Percentiles rank a stretch among this genome's conserved stretches.
Evolutionary conservation across 2,329 filamentous ascomycete genomes (phyloP).

Genomic region (Aspergillus quadrilineatus): DNA sequence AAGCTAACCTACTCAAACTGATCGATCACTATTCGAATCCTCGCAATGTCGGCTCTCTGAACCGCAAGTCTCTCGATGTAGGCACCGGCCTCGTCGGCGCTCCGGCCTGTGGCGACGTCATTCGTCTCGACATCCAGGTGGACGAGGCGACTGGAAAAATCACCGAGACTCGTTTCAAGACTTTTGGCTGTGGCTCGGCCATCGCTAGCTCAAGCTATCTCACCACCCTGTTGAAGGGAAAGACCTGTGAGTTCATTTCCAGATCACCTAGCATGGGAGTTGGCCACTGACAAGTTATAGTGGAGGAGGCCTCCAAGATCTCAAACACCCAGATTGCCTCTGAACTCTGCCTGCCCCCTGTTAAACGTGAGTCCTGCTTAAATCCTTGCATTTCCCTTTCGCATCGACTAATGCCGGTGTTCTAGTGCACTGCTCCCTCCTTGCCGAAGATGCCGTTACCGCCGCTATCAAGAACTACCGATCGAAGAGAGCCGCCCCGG

Average conservation of each 20-base stretch:
- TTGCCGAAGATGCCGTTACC: conserved; percentile 90
- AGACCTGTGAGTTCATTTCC: conserved; percentile 56
- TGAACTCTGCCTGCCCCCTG: conserved; percentile 87
- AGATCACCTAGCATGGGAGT: not conserved
- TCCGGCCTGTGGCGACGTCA: conserved; percentile 88
- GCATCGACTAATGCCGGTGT: conserved; percentile 12
- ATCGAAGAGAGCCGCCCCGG: conserved; percentile 77
- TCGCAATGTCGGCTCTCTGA: conserved; percentile 66
- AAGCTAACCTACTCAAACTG: conserved; percentile 41
- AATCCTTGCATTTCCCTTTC: not conserved
- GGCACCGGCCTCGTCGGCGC: conserved; percentile 88
- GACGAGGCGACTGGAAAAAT: conserved; percentile 86
- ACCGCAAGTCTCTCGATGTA: conserved; percentile 76
- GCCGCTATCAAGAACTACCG: conserved; percentile 89
- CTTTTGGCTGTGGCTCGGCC: conserved; percentile 89
- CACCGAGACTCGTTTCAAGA: conserved; percentile 96
- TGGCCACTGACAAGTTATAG: conserved; percentile 18
- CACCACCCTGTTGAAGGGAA: conserved; percentile 90
- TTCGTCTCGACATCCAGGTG: conserved; percentile 91
- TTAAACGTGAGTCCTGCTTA: conserved; percentile 66
- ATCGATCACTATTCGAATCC: conserved; percentile 81
- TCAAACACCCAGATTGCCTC: conserved; percentile 98
- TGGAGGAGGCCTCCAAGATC: conserved; percentile 89
- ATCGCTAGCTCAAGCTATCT: conserved; percentile 94
- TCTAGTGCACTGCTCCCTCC: conserved; percentile 84